Evolutionary conservation across 768 basidiomycete genomes (phyloP), one percentile per base, ranked within the genome.

Genomic region (Tremella mesenterica): DNA sequence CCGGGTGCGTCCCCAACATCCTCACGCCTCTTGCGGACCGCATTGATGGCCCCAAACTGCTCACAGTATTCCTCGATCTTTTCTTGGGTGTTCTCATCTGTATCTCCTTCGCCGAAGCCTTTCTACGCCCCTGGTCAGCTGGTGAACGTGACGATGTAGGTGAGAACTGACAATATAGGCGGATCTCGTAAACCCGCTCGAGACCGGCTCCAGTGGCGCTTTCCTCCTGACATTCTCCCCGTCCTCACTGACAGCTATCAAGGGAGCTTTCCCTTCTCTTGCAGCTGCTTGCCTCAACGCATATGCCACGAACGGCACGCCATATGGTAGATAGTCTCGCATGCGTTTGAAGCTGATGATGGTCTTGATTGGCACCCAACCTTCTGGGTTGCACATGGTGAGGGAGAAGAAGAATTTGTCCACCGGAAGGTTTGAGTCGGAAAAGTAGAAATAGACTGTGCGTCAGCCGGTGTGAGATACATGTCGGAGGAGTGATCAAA

Each of bases 311-410:
- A 86, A 89, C 18, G 81, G 80, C 16, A 79, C 54, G 5, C 88
- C 88, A 27, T 74, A 69, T 2, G 78, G 46, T 39, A 75, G 73
- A 67, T 80, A 86, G 26, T 86, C 85, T 34, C 81, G 78, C 92
- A 96, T 96, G 56, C 91, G 86, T 74, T 92, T 92, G 82, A 96
- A 97, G 6, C 88, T 91, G 5, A 85, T 79, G 52, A 97, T 81
- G 2, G 85, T 88, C 50, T 83, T 76, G 69, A 97, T 79, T 1
- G 91, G 83, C 4, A 96, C 81, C 90, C 90, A 97, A 65, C 95
- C 88, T 36, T 87, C 84, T 1, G 80, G 77, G 58, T 83, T 84
- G 58, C 73, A 71, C 23, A 83, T 81, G 71, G 93, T 83, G 44
- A 92, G 75, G 2, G 85, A 83, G 89, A 90, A 96, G 86, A 95